A percentile compares a stretch with the other conserved stretches of the same genome.
These are phyloP conservation scores for Cladophialophora carrionii DNA, from an alignment of 2,329 filamentous ascomycete genomes.

Conservation along the genomic window DNA sequence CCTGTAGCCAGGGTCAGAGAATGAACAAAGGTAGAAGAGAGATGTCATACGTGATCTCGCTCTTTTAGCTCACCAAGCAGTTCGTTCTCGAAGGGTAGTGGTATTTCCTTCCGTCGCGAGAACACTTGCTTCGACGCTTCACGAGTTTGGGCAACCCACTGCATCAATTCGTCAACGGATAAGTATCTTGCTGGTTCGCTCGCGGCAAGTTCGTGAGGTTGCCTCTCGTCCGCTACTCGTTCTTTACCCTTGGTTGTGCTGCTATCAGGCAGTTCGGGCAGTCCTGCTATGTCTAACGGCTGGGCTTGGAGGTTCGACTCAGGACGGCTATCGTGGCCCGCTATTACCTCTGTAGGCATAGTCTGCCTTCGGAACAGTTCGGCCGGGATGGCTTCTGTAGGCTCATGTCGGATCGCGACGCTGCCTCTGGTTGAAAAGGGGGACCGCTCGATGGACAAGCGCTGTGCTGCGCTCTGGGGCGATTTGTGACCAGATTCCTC, in stretches of 20 bases:
- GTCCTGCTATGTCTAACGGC: neutral
- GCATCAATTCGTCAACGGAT: slow-evolving; percentile 1
- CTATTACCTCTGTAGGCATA: neutral
- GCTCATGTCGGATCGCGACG: neutral
- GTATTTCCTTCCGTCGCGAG: neutral
- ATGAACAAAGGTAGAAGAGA: slow-evolving; percentile 3
- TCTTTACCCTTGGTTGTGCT: neutral
- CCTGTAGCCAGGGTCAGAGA: slow-evolving; percentile 22
- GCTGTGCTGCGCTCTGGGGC: neutral
- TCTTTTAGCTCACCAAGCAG: slow-evolving; percentile 35
- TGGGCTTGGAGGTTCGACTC: neutral
- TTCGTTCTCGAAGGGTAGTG: slow-evolving; percentile 5
- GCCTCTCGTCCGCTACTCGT: neutral
- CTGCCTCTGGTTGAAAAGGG: neutral
- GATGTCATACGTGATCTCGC: slow-evolving; percentile 39
- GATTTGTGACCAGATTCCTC: neutral
- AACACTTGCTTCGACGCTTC: neutral
- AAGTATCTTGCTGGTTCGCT: neutral
- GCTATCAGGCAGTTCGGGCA: neutral
- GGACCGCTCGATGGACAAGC: neutral
- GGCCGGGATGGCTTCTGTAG: neutral
- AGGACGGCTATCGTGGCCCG: neutral
- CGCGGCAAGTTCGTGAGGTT: neutral
- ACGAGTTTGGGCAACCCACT: slow-evolving; percentile 4
- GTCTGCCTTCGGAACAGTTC: neutral